A percentile compares a stretch with the other conserved stretches of the same genome.
phyloP scores from a whole-genome alignment of 2,329 filamentous ascomycete genomes.

The Colletotrichum shisoi region DNA sequence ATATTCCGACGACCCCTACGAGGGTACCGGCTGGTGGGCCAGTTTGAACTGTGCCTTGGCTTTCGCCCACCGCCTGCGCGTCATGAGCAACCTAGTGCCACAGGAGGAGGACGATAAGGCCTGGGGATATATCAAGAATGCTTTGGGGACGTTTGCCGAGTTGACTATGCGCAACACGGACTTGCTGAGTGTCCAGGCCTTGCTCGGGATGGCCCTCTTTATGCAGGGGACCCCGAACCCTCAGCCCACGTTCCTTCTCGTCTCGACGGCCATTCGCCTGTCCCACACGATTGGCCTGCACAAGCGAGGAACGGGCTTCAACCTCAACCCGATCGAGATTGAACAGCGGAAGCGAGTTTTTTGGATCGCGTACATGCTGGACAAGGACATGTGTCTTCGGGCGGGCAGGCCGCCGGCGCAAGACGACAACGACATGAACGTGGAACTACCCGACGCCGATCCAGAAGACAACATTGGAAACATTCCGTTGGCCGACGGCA shows the following conservation, averaged over 20 bases:
- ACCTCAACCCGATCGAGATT: constrained; percentile 89
- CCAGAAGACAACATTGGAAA: constrained; percentile 93
- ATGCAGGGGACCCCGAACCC: constrained; percentile 96
- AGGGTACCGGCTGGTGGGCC: constrained; percentile 98
- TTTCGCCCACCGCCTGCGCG: constrained; percentile 89
- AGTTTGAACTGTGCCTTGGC: constrained; percentile 92
- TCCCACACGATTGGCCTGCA: constrained; percentile 95
- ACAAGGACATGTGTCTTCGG: constrained; percentile 69
- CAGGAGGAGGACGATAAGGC: constrained; percentile 93
- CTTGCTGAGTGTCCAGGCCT: constrained; percentile 89
- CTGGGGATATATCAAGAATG: constrained; percentile 96
- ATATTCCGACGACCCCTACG: constrained; percentile 90
- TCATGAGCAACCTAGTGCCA: constrained; percentile 93
- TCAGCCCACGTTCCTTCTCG: constrained; percentile 89
- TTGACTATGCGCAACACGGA: constrained; percentile 96
- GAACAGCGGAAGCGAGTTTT: constrained; percentile 80
- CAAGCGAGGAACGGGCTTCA: constrained; percentile 91
- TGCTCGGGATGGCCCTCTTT: constrained; percentile 93
- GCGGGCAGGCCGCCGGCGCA: constrained; percentile 68
- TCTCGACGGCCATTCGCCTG: constrained; percentile 87
- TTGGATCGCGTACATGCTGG: constrained; percentile 71
- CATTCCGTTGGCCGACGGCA: constrained; percentile 86
- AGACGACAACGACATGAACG: constrained; percentile 83
- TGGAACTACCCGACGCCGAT: constrained; percentile 90
- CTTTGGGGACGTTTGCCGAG: constrained; percentile 90